These are phyloP conservation scores for Mortierella sp. DNA, from an alignment of 371 early-diverging fungal genomes.

Conservation along the genomic window DNA sequence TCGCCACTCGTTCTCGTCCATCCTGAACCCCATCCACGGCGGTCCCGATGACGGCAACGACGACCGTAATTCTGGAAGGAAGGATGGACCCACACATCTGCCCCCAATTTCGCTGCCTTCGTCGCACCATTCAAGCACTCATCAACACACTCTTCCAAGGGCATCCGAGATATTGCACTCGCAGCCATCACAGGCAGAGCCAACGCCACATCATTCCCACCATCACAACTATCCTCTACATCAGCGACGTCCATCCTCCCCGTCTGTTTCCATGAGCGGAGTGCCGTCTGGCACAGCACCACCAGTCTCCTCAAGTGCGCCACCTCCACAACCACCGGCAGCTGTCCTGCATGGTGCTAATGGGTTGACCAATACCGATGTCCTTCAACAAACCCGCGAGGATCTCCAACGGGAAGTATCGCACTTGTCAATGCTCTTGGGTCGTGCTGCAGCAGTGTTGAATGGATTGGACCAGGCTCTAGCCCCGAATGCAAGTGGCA, in stretches of 20 bases:
- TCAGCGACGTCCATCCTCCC: slow-evolving; percentile 9
- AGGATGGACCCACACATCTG: slow-evolving; percentile 15
- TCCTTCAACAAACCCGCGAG: slow-evolving; percentile 68
- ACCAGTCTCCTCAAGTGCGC: slow-evolving; percentile 5
- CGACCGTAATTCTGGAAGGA: neutral
- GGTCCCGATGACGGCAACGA: neutral
- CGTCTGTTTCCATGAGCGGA: neutral
- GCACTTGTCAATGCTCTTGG: slow-evolving; percentile 65
- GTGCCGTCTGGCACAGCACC: slow-evolving; percentile 1
- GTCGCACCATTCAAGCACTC: slow-evolving; percentile 15
- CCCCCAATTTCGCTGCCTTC: slow-evolving; percentile 48
- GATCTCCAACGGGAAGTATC: slow-evolving; percentile 73
- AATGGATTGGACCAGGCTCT: slow-evolving; percentile 68
- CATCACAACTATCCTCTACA: slow-evolving; percentile 5
- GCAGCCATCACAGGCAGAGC: neutral
- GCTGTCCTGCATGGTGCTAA: slow-evolving; percentile 6
- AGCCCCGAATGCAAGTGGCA: slow-evolving; percentile 11
- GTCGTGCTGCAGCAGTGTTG: slow-evolving; percentile 70
- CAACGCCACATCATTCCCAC: slow-evolving; percentile 9
- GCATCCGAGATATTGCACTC: slow-evolving; percentile 43
- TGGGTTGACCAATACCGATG: slow-evolving; percentile 52
- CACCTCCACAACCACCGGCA: neutral
- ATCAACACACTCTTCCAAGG: slow-evolving; percentile 29
- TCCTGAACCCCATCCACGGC: slow-evolving; percentile 22
- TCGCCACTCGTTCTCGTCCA: slow-evolving; percentile 21